These are phyloP conservation scores for Mycena polygramma DNA, from an alignment of 768 basidiomycete species.

Conservation along the genomic window DNA sequence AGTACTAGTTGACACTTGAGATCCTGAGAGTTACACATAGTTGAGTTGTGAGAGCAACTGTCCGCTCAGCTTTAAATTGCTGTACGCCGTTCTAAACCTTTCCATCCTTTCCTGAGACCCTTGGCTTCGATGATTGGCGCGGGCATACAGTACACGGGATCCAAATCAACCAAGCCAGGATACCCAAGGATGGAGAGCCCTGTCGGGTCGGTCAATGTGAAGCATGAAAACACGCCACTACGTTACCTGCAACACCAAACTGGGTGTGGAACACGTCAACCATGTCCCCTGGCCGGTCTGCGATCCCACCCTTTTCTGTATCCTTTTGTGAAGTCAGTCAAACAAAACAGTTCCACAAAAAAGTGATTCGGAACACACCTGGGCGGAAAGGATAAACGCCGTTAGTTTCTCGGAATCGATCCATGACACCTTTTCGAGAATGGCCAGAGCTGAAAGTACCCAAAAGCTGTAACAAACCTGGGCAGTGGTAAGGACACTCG, in stretches of 20 bases:
- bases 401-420: slow-evolving; percentile 86
- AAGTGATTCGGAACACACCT: slow-evolving; percentile 70
- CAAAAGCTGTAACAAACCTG: slow-evolving; percentile 99
- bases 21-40: too few relatives aligned
- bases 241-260: slow-evolving; percentile 88
- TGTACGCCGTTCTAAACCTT: slow-evolving; percentile 60
- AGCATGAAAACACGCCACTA: slow-evolving; percentile 19
- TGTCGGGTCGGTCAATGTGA: slow-evolving; percentile 41
- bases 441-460: slow-evolving; percentile 91
- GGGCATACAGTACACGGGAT: slow-evolving; percentile 98
- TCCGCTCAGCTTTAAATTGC: neutral
- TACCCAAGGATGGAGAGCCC: slow-evolving; percentile 93
- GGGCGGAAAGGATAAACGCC: slow-evolving; percentile 89
- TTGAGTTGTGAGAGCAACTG: neutral
- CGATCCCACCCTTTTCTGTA: slow-evolving; percentile 90
- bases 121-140: slow-evolving; percentile 74
- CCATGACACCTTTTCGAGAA: slow-evolving; percentile 86
- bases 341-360: neutral
- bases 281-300: slow-evolving; percentile 94
- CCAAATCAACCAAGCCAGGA: slow-evolving; percentile 85
- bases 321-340: slow-evolving; percentile 66
- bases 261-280: slow-evolving; percentile 97
- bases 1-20: too few relatives aligned
- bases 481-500: neutral
- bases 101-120: slow-evolving; percentile 80